phyloP scores from a whole-genome alignment of 202 grass and related monocot species.

The Thinopyrum obtusiflorum region DNA sequence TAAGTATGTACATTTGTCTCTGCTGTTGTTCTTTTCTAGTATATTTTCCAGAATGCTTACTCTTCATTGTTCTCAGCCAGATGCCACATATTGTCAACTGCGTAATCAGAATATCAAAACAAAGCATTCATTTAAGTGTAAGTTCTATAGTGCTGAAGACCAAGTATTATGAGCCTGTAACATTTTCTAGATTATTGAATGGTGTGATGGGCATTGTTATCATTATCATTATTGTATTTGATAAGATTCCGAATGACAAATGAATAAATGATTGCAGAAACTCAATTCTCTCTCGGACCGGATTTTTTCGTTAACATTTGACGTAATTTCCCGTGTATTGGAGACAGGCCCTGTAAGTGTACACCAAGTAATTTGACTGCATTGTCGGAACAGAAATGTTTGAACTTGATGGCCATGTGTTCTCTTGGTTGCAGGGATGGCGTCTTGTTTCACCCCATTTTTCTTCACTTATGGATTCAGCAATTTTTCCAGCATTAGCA shows the following conservation, averaged over 20 bases:
- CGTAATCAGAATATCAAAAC: conserved; percentile 64
- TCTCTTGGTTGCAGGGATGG: conserved; percentile 71
- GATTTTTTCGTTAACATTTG: conserved; percentile 81
- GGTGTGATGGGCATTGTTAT: background rate
- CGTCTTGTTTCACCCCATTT: conserved; percentile 91
- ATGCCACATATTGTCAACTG: conserved; percentile 64
- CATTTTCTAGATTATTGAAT: background rate
- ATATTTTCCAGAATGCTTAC: conserved; percentile 34
- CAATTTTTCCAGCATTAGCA: conserved; percentile 75
- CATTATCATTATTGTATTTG: conserved; percentile 29
- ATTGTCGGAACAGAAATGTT: conserved; percentile 18
- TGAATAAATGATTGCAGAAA: conserved; percentile 58
- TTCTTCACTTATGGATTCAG: conserved; percentile 68
- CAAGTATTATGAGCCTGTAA: conserved; percentile 3
- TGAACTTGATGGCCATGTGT: conserved; percentile 23
- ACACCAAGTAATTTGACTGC: background rate
- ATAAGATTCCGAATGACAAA: conserved; percentile 18
- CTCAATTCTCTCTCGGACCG: conserved; percentile 59
- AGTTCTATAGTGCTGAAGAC: conserved; percentile 39
- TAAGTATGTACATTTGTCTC: conserved; percentile 50
- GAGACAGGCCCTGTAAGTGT: conserved; percentile 85
- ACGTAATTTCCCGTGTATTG: conserved; percentile 80
- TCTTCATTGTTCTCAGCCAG: conserved; percentile 55
- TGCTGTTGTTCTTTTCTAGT: conserved; percentile 27
- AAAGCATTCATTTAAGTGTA: conserved; percentile 77